These are phyloP conservation scores for Amphicarpaea edgeworthii DNA, from an alignment of 306 rosid genomes.

Conservation along the genomic window DNA sequence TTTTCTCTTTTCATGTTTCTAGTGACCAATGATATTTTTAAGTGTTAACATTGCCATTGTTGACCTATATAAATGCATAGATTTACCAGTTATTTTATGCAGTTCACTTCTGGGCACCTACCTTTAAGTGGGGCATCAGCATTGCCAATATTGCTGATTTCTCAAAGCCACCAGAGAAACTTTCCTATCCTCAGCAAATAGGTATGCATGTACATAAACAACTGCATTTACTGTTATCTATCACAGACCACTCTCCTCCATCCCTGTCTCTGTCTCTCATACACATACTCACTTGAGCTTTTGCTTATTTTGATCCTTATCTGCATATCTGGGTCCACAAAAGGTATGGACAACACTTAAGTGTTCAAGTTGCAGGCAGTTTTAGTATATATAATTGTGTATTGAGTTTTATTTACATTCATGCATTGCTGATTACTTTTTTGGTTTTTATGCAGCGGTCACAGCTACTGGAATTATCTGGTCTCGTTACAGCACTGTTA, in stretches of 20 bases:
- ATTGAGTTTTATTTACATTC: constrained; percentile 32
- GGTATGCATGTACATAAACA: constrained; percentile 55
- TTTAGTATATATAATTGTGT: neutral
- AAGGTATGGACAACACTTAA: neutral
- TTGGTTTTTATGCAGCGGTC: constrained; percentile 68
- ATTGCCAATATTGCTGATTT: constrained; percentile 95
- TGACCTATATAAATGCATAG: constrained; percentile 25
- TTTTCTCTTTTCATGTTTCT: constrained; percentile 13
- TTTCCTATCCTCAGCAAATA: constrained; percentile 95
- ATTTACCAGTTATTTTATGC: constrained; percentile 41
- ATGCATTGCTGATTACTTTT: constrained; percentile 26
- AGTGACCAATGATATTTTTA: constrained; percentile 20
- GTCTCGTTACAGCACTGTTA: constrained; percentile 96
- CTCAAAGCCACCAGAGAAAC: constrained; percentile 85
- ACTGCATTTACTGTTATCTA: constrained; percentile 19
- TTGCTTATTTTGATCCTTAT: neutral
- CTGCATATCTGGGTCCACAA: constrained; percentile 19
- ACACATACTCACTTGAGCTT: neutral
- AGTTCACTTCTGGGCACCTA: constrained; percentile 99
- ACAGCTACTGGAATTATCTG: constrained; percentile 85
- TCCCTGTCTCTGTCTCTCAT: neutral
- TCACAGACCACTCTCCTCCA: neutral
- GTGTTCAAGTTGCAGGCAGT: constrained; percentile 35
- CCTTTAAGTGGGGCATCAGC: constrained; percentile 99
- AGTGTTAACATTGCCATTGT: constrained; percentile 27